A percentile compares a stretch with the other conserved stretches of the same genome.
Evolutionary conservation across 441 rosid genomes (phyloP).

Genomic region (Erysimum pusillum): DNA sequence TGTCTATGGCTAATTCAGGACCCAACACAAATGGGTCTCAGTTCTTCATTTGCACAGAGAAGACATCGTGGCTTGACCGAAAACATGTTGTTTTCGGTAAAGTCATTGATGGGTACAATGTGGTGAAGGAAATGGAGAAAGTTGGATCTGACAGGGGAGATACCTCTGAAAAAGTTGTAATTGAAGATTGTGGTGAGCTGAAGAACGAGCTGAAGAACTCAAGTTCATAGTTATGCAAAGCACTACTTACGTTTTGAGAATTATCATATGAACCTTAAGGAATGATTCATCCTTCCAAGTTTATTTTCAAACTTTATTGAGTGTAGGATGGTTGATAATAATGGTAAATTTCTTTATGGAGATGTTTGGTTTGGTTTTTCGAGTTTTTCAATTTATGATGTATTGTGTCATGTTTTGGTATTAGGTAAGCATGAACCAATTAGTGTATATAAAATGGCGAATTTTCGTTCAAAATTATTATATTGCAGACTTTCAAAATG

Average conservation of each 20-base stretch:
- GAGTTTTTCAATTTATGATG: too few species aligned
- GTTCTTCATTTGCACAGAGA: constrained; percentile 72
- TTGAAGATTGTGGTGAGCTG: constrained; percentile 78
- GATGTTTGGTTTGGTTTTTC: too few species aligned
- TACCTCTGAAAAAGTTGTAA: constrained; percentile 61
- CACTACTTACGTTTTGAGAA: not conserved
- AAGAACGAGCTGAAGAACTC: too few species aligned
- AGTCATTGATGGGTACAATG: constrained; percentile 73
- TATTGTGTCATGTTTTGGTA: too few species aligned
- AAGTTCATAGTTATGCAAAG: too few species aligned
- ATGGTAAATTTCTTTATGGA: too few species aligned
- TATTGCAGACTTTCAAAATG: too few species aligned
- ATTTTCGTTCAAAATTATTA: too few species aligned
- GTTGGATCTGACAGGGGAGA: constrained; percentile 61
- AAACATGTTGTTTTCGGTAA: constrained; percentile 84
- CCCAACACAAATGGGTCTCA: constrained; percentile 79
- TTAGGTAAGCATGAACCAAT: too few species aligned
- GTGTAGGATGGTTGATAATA: too few species aligned
- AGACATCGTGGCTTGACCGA: constrained; percentile 78
- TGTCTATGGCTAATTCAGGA: constrained; percentile 87
- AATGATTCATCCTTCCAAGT: not conserved
- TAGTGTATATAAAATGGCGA: too few species aligned
- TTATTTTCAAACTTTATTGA: not conserved
- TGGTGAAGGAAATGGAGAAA: constrained; percentile 71
- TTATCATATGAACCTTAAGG: too few species aligned